Conservation (phyloP, 1,284 basidiomycete species). For the Trametes sp. region DNA sequence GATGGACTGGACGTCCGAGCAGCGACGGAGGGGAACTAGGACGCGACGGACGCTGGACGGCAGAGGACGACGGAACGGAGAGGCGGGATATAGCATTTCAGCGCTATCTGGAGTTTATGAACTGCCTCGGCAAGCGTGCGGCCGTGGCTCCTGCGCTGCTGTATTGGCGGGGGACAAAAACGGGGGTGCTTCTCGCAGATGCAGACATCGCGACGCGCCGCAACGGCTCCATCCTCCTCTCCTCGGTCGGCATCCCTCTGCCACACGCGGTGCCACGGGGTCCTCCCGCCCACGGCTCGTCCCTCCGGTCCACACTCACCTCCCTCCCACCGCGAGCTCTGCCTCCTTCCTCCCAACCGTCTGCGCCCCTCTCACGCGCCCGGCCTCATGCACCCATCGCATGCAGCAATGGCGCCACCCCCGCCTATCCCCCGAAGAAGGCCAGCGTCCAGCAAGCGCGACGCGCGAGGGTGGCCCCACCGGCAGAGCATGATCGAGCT, state of each 20-base stretch:
- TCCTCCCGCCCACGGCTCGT: constrained; percentile 20
- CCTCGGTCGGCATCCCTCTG: constrained; percentile 23
- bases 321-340: background rate
- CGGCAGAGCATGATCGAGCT: constrained; percentile 22
- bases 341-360: background rate
- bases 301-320: constrained; percentile 3
- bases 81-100: constrained; percentile 18
- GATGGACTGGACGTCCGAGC: constrained; percentile 3
- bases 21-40: constrained; percentile 3
- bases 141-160: constrained; percentile 24
- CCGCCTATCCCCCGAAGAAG: background rate
- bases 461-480: constrained; percentile 10
- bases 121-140: constrained; percentile 21
- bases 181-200: constrained; percentile 32
- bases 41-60: constrained; percentile 2
- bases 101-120: constrained; percentile 27
- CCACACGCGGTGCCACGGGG: constrained; percentile 28
- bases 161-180: constrained; percentile 29
- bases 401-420: background rate
- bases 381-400: constrained; percentile 2
- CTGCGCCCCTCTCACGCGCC: constrained; percentile 1
- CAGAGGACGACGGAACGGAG: constrained; percentile 17
- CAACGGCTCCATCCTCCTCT: constrained; percentile 30
- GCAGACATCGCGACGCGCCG: constrained; percentile 31
- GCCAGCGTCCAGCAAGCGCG: background rate